Conservation (phyloP, 2,329 filamentous ascomycete genomes). For the Diaporthe destruens region DNA sequence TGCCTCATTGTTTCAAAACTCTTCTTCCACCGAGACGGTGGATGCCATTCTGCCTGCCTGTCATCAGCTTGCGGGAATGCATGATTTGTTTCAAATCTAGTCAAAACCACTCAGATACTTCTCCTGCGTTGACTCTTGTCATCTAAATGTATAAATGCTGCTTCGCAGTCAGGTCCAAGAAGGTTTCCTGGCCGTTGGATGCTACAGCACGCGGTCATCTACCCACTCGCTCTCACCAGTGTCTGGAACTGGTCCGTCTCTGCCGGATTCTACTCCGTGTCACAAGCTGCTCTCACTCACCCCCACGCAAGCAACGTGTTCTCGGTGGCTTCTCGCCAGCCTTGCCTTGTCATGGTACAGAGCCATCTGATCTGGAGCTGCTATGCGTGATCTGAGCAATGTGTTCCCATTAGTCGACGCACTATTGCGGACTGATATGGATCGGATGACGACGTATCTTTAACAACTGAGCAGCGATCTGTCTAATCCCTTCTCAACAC, state of each 20-base stretch:
- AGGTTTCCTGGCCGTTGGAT: neutral
- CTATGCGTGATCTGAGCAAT: neutral
- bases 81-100: constrained; percentile 25
- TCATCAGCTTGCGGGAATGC: constrained; percentile 2
- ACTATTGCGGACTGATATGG: no score
- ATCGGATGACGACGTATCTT: neutral
- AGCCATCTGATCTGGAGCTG: neutral
- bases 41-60: constrained; percentile 13
- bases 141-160: neutral
- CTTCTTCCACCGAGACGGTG: neutral
- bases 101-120: no score
- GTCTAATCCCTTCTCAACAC: neutral
- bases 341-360: neutral
- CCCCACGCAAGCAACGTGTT: neutral
- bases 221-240: no score
- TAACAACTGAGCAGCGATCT: neutral
- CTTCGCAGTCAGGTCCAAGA: neutral
- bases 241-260: no score
- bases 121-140: neutral
- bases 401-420: neutral
- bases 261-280: no score
- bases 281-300: no score
- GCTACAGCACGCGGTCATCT: constrained; percentile 1
- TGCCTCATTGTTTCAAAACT: constrained; percentile 19
- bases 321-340: neutral